Evolutionary conservation across 2,329 filamentous ascomycete genomes (phyloP).

Genomic region (Verticillium tricorpus): DNA sequence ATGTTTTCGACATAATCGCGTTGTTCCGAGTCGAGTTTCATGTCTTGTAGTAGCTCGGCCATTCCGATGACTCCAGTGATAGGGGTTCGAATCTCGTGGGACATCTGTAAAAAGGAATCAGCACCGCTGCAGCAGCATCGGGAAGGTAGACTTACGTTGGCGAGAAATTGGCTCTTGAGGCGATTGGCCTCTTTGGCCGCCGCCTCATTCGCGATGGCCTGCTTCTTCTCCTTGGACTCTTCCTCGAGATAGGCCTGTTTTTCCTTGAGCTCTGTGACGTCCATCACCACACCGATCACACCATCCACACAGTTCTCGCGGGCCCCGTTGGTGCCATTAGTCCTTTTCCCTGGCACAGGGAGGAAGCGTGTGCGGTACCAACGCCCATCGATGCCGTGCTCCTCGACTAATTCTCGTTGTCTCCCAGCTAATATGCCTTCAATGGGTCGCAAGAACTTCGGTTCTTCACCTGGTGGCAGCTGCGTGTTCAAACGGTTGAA

Average conservation of each 20-base stretch:
- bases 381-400: conserved; percentile 54
- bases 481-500: conserved; percentile 48
- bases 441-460: conserved; percentile 53
- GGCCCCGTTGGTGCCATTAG: conserved; percentile 38
- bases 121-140: conserved; percentile 8
- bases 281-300: conserved; percentile 75
- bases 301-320: conserved; percentile 56
- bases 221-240: conserved; percentile 65
- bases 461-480: conserved; percentile 36
- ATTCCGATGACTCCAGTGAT: conserved; percentile 79
- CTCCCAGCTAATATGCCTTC: conserved; percentile 61
- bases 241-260: conserved; percentile 58
- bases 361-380: conserved; percentile 71
- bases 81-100: conserved; percentile 73
- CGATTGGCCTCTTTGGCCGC: conserved; percentile 77
- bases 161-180: conserved; percentile 75
- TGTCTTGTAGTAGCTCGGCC: conserved; percentile 69
- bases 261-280: conserved; percentile 68
- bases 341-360: conserved; percentile 55
- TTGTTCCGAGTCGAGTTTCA: conserved; percentile 64
- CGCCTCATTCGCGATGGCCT: conserved; percentile 67
- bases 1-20: conserved; percentile 74
- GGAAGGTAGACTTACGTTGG: conserved; percentile 42
- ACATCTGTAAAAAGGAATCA: conserved; percentile 47
- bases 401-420: conserved; percentile 55